These are phyloP conservation scores for Daucus carota DNA, from an alignment of 129 eudicot species.

Conservation along the genomic window DH1_v3.0 NC_030386.2:35665001-35665500, in stretches of 20 bases:
- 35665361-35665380: conserved; percentile 70
- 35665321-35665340: not conserved
- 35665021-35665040: conserved; percentile 93
- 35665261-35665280: not conserved
- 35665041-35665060: conserved; percentile 12
- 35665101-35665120: not conserved
- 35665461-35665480: not conserved
- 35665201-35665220: too few species aligned
- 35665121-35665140: too few species aligned
- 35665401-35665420: conserved; percentile 96
- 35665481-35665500: not conserved
- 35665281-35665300: not conserved
- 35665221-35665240: not conserved
- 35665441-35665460: not conserved
- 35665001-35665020: conserved; percentile 97
- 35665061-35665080: not conserved
- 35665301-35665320: not conserved
- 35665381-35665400: conserved; percentile 73
- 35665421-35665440: conserved; percentile 3
- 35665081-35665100: not conserved
- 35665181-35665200: too few species aligned
- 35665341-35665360: conserved; percentile 42
- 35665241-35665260: not conserved
- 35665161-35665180: too few species aligned
- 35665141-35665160: too few species aligned